phyloP scores from a whole-genome alignment of 768 basidiomycete species.

The Lactarius pseudohatsudake region DNA sequence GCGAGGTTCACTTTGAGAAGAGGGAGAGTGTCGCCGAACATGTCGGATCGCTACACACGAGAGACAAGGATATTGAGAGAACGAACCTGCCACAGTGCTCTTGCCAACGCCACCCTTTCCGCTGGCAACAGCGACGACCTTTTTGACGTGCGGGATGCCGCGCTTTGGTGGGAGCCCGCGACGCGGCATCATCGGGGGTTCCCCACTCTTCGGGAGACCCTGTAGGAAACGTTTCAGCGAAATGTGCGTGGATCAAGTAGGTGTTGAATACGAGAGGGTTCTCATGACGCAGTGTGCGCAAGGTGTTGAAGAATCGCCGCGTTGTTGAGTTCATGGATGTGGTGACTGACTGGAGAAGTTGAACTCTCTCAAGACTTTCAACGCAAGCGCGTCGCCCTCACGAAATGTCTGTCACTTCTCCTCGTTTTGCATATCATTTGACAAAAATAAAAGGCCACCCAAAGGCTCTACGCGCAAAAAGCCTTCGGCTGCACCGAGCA shows the following conservation, averaged over 20 bases:
- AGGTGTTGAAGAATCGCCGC: slow-evolving; percentile 22
- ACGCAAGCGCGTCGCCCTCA: not conserved
- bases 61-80: not conserved
- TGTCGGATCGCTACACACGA: slow-evolving; percentile 2
- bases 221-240: slow-evolving; percentile 22
- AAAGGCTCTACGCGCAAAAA: slow-evolving; percentile 37
- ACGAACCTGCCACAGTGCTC: slow-evolving; percentile 84
- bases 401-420: slow-evolving; percentile 7
- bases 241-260: slow-evolving; percentile 11
- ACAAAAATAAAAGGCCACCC: slow-evolving; percentile 34
- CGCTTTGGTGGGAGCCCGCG: slow-evolving; percentile 62
- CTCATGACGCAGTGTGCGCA: slow-evolving; percentile 41
- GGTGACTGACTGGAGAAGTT: not conserved
- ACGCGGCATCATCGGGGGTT: slow-evolving; percentile 36
- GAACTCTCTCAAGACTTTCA: not conserved
- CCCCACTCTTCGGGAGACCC: slow-evolving; percentile 34
- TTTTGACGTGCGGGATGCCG: slow-evolving; percentile 68
- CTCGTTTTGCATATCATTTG: not conserved
- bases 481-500: slow-evolving; percentile 30
- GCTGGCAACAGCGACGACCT: slow-evolving; percentile 81
- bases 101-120: slow-evolving; percentile 98
- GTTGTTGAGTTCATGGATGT: slow-evolving; percentile 6
- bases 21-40: not conserved
- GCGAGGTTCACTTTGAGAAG: slow-evolving; percentile 69
- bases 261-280: slow-evolving; percentile 51